Evolutionary conservation across 495 filamentous ascomycete species (phyloP), one percentile per base, ranked within the genome.

Genomic region (Massariosphaeria phaeospora): DNA sequence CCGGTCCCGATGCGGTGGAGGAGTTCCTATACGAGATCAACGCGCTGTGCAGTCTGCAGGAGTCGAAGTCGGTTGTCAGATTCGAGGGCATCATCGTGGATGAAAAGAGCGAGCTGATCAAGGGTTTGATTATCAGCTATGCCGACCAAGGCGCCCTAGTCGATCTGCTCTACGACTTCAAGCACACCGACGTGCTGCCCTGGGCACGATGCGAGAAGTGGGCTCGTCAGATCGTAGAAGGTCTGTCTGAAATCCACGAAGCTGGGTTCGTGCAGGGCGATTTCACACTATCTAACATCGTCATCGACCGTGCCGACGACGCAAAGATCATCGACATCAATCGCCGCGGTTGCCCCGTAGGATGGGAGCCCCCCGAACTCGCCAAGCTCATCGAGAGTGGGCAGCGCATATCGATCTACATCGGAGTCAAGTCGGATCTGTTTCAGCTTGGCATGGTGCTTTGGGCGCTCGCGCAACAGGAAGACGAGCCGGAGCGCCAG

Each of bases 251-350:
- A 61, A 91, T 98, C 29, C 93, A 98, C 57, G 94, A 96, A 64
- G 84, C 88, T 18, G 94, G 93, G 29, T 98, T 96, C 67, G 93
- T 98, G 23, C 93, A 98, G 64, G 93, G 93, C 11, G 93, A 98
- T 61, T 96, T 98, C 56, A 98, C 93, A 0, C 75, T 98, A 9
- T 95, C 91, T 2, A 98, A 98, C 64, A 96, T 98, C 52, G 93
- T 98, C 55, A 85, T 98, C 62, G 88, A 97, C 64, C 76, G 75
- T 1, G 66, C 86, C 30, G 82, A 90, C 68, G 79, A 96, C 64
- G 94, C 93, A 12, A 87, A 91, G 57, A 97, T 98, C 57, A 98
- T 98, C 68, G 93, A 98, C 71, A 97, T 98, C 76, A 98, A 98
- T 69, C 79, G 93, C 25, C 77, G 93, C 58, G 93, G 93, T 12